Evolutionary conservation across 208 protist genomes (phyloP).

Genomic region (Porcisia deanei): DNA sequence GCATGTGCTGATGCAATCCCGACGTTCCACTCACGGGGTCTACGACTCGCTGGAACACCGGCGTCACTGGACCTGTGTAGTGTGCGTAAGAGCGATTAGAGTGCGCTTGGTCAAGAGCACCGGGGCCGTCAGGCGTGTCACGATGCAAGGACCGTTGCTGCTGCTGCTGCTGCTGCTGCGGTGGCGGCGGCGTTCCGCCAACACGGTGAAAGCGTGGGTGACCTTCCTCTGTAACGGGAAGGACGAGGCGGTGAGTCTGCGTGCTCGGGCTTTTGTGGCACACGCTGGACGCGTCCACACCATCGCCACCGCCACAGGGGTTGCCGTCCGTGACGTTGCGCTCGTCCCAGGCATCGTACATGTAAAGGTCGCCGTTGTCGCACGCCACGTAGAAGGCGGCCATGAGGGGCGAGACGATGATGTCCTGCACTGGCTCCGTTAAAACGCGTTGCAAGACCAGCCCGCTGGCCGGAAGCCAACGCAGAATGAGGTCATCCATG

Average conservation of each 20-base stretch:
- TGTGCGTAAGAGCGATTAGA: slow-evolving; percentile 15
- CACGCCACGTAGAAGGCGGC: slow-evolving; percentile 65
- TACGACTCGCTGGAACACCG: slow-evolving; percentile 25
- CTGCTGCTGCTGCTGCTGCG: slow-evolving; percentile 2
- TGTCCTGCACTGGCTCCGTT: slow-evolving; percentile 48
- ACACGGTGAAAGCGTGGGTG: slow-evolving; percentile 28
- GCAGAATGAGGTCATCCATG: slow-evolving; percentile 52
- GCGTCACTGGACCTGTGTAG: slow-evolving; percentile 25
- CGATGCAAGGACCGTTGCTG: background rate
- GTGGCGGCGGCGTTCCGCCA: slow-evolving; percentile 4
- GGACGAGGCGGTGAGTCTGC: slow-evolving; percentile 20
- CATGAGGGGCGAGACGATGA: slow-evolving; percentile 69
- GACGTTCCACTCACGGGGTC: slow-evolving; percentile 14
- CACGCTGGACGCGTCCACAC: background rate
- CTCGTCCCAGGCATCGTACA: slow-evolving; percentile 81
- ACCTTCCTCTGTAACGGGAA: slow-evolving; percentile 30
- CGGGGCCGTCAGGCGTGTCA: slow-evolving; percentile 6
- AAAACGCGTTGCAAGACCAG: slow-evolving; percentile 61
- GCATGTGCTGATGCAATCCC: background rate
- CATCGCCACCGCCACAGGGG: background rate
- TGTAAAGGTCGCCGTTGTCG: slow-evolving; percentile 52
- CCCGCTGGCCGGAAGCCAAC: slow-evolving; percentile 66
- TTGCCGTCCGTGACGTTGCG: slow-evolving; percentile 24
- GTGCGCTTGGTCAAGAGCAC: slow-evolving; percentile 8
- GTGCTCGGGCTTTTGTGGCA: slow-evolving; percentile 6